Evolutionary conservation across 805 yeast genomes (phyloP).

Genomic region (Pichia kluyveri): DNA sequence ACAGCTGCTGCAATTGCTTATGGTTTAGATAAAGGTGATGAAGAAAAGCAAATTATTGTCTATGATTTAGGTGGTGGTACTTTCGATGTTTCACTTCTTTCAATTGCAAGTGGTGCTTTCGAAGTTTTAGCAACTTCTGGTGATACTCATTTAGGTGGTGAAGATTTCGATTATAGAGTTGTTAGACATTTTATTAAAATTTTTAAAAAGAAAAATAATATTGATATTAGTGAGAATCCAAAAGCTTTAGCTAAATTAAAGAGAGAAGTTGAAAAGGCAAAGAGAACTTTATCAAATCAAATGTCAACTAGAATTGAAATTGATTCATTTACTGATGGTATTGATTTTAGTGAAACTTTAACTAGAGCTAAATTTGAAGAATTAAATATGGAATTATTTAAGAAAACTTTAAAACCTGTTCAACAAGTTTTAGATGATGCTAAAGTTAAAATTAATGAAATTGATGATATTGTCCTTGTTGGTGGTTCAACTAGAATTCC

Average conservation of each 20-base stretch:
- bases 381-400: slow-evolving; percentile 85
- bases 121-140: slow-evolving; percentile 93
- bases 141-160: slow-evolving; percentile 97
- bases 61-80: slow-evolving; percentile 98
- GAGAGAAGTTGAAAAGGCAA: slow-evolving; percentile 97
- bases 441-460: slow-evolving; percentile 74
- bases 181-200: slow-evolving; percentile 79
- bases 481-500: slow-evolving; percentile 99
- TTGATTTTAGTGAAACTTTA: slow-evolving; percentile 89
- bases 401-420: slow-evolving; percentile 91
- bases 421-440: slow-evolving; percentile 94
- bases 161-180: slow-evolving; percentile 86
- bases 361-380: slow-evolving; percentile 98
- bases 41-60: slow-evolving; percentile 83
- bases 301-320: slow-evolving; percentile 94
- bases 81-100: slow-evolving; percentile 80
- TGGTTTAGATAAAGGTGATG: slow-evolving; percentile 77
- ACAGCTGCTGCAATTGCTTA: slow-evolving; percentile 98
- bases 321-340: slow-evolving; percentile 89
- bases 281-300: slow-evolving; percentile 91
- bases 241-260: slow-evolving; percentile 89
- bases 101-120: slow-evolving; percentile 86
- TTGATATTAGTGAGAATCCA: slow-evolving; percentile 72
- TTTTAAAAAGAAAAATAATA: slow-evolving; percentile 86
- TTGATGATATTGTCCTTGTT: slow-evolving; percentile 91